Evolutionary conservation across 139 green algal genomes (phyloP).

Genomic region (Astrephomene gubernaculifera): DNA sequence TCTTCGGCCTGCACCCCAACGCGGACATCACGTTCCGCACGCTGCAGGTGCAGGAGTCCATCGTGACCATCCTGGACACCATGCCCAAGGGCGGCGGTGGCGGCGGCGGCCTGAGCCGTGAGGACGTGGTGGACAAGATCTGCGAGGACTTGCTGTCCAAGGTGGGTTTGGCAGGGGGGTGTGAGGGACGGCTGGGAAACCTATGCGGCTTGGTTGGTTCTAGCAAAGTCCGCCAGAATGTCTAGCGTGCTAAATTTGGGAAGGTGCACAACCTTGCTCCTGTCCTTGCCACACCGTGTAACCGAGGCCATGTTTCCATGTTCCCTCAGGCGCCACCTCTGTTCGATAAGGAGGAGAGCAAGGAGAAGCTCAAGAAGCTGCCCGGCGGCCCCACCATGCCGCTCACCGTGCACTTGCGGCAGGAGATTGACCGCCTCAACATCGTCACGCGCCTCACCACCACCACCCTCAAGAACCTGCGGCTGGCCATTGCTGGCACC

Average conservation of each 20-base stretch:
- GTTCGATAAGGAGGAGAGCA: conserved; percentile 91
- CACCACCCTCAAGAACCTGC: conserved; percentile 77
- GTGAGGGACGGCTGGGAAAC: background rate
- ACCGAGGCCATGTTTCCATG: too few relatives aligned
- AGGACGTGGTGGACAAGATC: conserved; percentile 94
- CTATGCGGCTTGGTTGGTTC: too few relatives aligned
- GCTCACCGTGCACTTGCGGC: conserved; percentile 92
- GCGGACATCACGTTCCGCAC: conserved; percentile 95
- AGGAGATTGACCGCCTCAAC: conserved; percentile 95
- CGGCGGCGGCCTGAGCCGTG: conserved; percentile 75
- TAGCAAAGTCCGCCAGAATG: too few relatives aligned
- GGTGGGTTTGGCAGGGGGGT: conserved; percentile 37
- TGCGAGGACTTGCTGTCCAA: conserved; percentile 92
- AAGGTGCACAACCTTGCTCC: too few relatives aligned
- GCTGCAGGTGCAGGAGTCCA: conserved; percentile 81
- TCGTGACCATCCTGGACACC: conserved; percentile 90
- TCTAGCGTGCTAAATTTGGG: too few relatives aligned
- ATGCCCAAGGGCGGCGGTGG: conserved; percentile 85
- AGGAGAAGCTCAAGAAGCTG: conserved; percentile 90
- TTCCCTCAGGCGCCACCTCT: conserved; percentile 66
- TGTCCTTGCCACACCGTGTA: background rate
- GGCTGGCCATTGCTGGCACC: conserved; percentile 90
- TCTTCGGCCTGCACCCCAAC: conserved; percentile 96
- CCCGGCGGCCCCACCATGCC: conserved; percentile 80
- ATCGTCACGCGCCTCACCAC: conserved; percentile 62